These are phyloP conservation scores for Pyrus bretschneideri DNA, from an alignment of 306 rosid species.

Conservation along the genomic window DNA sequence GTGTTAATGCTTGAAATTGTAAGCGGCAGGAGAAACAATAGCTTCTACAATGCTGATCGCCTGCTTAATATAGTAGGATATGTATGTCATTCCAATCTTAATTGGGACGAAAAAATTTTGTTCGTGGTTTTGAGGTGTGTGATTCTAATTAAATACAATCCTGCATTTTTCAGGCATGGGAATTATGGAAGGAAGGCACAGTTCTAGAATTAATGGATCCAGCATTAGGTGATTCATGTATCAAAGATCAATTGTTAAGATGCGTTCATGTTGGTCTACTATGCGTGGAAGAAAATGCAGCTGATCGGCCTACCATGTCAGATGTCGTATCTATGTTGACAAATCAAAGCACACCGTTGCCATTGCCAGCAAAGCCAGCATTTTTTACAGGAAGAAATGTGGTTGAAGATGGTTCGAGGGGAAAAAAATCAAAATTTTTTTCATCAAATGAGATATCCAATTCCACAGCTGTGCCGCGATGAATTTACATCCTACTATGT, in stretches of 20 bases:
- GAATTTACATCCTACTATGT: too few species aligned
- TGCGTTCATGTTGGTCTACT: conserved; percentile 6
- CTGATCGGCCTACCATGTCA: background rate
- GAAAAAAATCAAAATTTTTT: background rate
- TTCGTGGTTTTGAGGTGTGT: background rate
- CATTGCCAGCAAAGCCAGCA: background rate
- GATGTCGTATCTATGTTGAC: background rate
- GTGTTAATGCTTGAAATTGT: background rate
- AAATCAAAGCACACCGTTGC: background rate
- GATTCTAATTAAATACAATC: background rate
- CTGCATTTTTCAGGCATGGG: background rate
- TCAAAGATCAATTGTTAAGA: background rate
- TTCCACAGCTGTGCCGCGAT: background rate
- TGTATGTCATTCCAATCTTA: conserved; percentile 4
- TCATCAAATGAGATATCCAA: background rate
- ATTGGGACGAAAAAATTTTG: background rate
- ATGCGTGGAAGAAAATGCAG: background rate
- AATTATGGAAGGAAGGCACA: background rate
- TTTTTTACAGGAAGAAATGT: background rate
- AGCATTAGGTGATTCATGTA: background rate
- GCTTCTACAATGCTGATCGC: background rate
- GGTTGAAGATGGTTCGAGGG: background rate
- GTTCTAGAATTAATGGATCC: background rate
- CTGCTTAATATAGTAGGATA: conserved; percentile 2
- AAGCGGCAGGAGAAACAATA: conserved; percentile 1